Evolutionary conservation across 164 flowering plant genomes (phyloP), one percentile per base, ranked within the genome.

Genomic region (Magnolia officinalis): DNA sequence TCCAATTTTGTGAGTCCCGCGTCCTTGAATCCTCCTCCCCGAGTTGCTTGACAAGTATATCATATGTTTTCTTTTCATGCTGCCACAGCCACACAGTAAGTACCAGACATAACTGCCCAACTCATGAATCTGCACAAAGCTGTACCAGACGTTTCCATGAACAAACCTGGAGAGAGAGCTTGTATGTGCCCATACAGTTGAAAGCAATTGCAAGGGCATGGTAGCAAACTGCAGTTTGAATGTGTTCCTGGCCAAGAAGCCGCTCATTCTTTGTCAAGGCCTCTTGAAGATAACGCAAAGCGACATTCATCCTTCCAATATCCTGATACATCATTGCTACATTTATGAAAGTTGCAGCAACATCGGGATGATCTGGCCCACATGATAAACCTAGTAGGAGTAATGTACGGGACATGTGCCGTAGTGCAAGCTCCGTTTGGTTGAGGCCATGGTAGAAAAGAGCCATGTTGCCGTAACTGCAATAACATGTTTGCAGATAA

Each of bases 241-340:
- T 94, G 76, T 96, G 99, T 67, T 96, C 97, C 80, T 88, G 92
- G 2, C 99, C 99, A 11, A 96, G 86, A 81, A 96, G 98, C 78
- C 92, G 86, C 84, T 91, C 98, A 81, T 94, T 96, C 88, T 94
- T 96, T 76, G 89, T 94, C 87, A 96, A 85, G 50, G 99, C 99
- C 80, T 96, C 98, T 83, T 96, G 99, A 87, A 96, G 82, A 89
- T 96, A 96, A 19, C 99, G 92, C 80, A 96, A 90, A 73, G 98
- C 98, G 51, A 88, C 88, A 79, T 90, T 80, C 97, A 90, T 91
- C 85, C 90, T 94, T 73, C 96, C 97, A 63, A 91, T 89, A 76
- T 96, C 99, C 85, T 96, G 99, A 78, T 91, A 94, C 99, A 96
- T 94, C 99, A 94, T 96, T 61, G 99, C 98, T 61, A 96, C 97